Conservation (phyloP, 2,329 filamentous ascomycete genomes). For the Allantophomopsis cytisporea region DNA sequence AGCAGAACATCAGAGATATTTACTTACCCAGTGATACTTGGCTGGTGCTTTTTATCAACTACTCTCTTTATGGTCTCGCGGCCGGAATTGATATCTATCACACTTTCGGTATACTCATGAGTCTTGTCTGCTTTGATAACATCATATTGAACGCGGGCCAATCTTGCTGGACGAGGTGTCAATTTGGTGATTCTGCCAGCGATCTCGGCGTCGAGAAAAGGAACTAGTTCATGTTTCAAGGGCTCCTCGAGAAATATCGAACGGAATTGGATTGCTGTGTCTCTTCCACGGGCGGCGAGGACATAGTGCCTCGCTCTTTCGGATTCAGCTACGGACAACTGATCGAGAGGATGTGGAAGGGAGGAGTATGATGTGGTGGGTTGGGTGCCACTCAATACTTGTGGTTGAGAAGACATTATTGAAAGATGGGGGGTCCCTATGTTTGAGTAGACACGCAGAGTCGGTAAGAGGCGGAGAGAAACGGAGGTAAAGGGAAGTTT, state of each 20-base stretch:
- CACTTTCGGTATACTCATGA: conserved; percentile 38
- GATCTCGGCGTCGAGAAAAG: conserved; percentile 32
- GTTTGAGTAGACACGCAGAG: too few relatives aligned
- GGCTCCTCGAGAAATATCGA: conserved; percentile 39
- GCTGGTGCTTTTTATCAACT: conserved; percentile 31
- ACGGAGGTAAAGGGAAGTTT: not conserved
- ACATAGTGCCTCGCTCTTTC: conserved; percentile 35
- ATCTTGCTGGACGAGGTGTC: conserved; percentile 25
- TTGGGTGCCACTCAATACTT: too few relatives aligned
- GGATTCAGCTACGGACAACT: conserved; percentile 28
- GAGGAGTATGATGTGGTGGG: too few relatives aligned
- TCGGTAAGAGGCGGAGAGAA: too few relatives aligned
- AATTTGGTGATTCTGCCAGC: conserved; percentile 20
- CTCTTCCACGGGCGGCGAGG: conserved; percentile 13
- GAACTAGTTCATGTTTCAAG: conserved; percentile 31
- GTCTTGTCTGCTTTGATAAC: conserved; percentile 34
- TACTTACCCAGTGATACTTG: conserved; percentile 28
- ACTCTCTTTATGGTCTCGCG: conserved; percentile 28
- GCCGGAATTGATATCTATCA: conserved; percentile 30
- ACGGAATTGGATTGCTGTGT: conserved; percentile 40
- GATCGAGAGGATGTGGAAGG: conserved; percentile 30
- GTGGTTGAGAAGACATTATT: too few relatives aligned
- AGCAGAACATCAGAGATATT: not conserved
- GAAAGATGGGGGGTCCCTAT: too few relatives aligned
- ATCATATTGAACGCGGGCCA: conserved; percentile 42